Percentiles rank a stretch among this genome's conserved stretches.
Conservation (phyloP, 1,284 basidiomycete genomes). For the Xerocomus amazonicus region DNA sequence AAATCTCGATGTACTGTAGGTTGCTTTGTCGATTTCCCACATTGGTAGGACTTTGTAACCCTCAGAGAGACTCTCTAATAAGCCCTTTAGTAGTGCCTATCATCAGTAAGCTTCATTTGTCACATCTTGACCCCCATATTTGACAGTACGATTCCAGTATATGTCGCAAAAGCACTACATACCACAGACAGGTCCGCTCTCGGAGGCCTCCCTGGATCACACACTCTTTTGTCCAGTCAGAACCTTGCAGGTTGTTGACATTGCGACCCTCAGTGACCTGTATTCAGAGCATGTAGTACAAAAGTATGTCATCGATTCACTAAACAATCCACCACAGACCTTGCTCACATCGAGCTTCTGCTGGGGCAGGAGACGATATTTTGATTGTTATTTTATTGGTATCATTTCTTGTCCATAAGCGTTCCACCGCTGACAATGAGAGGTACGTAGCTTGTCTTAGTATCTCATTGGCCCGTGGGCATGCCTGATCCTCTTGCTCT, state of each 20-base stretch:
- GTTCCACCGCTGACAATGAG: background rate
- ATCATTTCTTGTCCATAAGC: constrained; percentile 8
- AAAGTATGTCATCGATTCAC: background rate
- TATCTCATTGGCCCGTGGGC: no score
- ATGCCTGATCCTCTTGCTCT: background rate
- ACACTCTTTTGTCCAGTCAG: background rate
- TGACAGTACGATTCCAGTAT: constrained; percentile 7
- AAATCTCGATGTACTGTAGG: background rate
- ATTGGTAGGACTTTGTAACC: constrained; percentile 6
- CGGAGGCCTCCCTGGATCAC: background rate
- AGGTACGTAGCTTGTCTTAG: background rate
- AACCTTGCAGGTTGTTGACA: background rate
- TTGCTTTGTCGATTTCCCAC: background rate
- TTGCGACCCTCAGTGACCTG: background rate
- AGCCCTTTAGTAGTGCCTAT: background rate
- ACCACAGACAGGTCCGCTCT: constrained; percentile 6
- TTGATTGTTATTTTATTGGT: constrained; percentile 4
- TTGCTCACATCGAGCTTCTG: background rate
- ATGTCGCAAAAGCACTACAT: constrained; percentile 3
- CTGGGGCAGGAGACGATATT: constrained; percentile 7
- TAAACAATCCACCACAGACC: background rate
- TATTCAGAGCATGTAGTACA: background rate
- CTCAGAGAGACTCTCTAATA: background rate
- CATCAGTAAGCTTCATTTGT: background rate
- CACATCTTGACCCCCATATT: background rate